These are phyloP conservation scores for Geotrichum aggregatum DNA, from an alignment of 1,139 yeast genomes.

Conservation along the genomic window DNA sequence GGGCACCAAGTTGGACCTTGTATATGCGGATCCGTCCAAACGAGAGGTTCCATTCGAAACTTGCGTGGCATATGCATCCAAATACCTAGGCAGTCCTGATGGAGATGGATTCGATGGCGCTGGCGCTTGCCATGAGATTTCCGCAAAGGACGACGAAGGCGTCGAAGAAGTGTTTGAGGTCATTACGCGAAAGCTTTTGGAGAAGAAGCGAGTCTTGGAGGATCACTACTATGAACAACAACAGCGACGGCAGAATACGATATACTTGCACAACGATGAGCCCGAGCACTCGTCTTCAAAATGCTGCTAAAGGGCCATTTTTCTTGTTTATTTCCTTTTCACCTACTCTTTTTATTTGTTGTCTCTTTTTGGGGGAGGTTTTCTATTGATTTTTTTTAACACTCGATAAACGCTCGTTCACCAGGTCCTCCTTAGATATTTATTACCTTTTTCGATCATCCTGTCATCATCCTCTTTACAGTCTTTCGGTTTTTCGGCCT, in stretches of 20 bases:
- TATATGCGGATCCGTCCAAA: constrained; percentile 36
- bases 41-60: constrained; percentile 40
- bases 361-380: too few relatives aligned
- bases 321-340: background rate
- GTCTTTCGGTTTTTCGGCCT: too few relatives aligned
- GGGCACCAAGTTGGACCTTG: constrained; percentile 79
- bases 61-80: constrained; percentile 38
- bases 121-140: constrained; percentile 38
- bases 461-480: too few relatives aligned
- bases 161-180: constrained; percentile 40
- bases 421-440: background rate
- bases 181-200: constrained; percentile 36
- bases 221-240: constrained; percentile 29
- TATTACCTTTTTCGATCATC: background rate
- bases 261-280: constrained; percentile 36
- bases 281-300: constrained; percentile 25
- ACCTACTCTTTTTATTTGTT: background rate
- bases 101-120: constrained; percentile 21
- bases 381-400: too few relatives aligned
- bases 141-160: constrained; percentile 40
- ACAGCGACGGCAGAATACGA: constrained; percentile 30
- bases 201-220: constrained; percentile 28
- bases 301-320: constrained; percentile 18
- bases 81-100: constrained; percentile 28
- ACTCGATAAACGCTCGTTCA: background rate